These are phyloP conservation scores for Termitomyces sp. DNA, from an alignment of 1,284 basidiomycete species.

Conservation along the genomic window DNA sequence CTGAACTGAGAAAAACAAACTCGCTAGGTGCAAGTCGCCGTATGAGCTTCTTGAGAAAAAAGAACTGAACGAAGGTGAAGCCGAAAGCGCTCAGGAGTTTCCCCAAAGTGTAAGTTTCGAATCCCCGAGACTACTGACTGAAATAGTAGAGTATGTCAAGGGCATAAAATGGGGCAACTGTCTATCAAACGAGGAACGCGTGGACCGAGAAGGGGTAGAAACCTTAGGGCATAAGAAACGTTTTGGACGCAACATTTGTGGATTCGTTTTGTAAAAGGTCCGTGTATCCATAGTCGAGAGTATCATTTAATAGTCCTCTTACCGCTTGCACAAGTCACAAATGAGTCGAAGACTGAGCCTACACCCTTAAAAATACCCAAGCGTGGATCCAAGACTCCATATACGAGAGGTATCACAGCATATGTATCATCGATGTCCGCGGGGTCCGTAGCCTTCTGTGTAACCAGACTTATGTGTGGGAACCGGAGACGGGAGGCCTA, in stretches of 20 bases:
- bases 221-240: slow-evolving; percentile 28
- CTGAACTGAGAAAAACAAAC: slow-evolving; percentile 19
- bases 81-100: slow-evolving; percentile 28
- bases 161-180: slow-evolving; percentile 29
- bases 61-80: slow-evolving; percentile 25
- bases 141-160: slow-evolving; percentile 31
- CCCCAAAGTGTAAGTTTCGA: slow-evolving; percentile 29
- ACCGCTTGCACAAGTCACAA: slow-evolving; percentile 1
- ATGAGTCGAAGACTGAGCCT: neutral
- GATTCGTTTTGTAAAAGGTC: neutral
- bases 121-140: slow-evolving; percentile 30
- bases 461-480: neutral
- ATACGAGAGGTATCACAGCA: slow-evolving; percentile 42
- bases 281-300: slow-evolving; percentile 11
- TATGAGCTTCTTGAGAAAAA: slow-evolving; percentile 24
- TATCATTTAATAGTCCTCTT: neutral
- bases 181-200: slow-evolving; percentile 32
- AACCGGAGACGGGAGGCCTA: neutral
- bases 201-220: slow-evolving; percentile 30
- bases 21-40: slow-evolving; percentile 25
- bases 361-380: slow-evolving; percentile 39
- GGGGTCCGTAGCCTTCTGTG: slow-evolving; percentile 35
- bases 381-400: slow-evolving; percentile 40
- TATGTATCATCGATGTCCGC: slow-evolving; percentile 43
- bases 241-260: neutral